Evolutionary conservation across 495 filamentous ascomycete genomes (phyloP).

Genomic region (Hyaloscypha finlandica): DNA sequence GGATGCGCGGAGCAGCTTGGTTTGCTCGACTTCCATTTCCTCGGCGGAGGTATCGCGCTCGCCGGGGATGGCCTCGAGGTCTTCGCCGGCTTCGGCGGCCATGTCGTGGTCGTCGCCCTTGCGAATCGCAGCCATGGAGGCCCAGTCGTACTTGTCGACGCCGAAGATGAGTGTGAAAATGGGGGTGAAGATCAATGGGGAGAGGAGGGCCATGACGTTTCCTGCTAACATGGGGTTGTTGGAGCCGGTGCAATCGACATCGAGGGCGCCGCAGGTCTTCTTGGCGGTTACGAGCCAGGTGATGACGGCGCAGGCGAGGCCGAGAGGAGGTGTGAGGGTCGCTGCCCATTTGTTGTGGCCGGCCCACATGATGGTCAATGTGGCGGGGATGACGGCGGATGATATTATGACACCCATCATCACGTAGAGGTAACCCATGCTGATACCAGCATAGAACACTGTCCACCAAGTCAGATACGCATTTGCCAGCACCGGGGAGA

Average conservation of each 20-base stretch:
- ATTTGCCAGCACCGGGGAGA: not conserved
- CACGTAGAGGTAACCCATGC: constrained; percentile 61
- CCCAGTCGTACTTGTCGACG: constrained; percentile 84
- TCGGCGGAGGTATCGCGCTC: constrained; percentile 14
- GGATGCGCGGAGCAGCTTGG: constrained; percentile 68
- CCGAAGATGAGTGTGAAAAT: constrained; percentile 64
- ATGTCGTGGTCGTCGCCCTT: constrained; percentile 59
- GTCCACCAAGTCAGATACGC: not conserved
- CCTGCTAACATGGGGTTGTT: constrained; percentile 92
- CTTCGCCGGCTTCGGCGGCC: constrained; percentile 35
- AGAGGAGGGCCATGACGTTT: constrained; percentile 75
- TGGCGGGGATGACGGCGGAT: constrained; percentile 32
- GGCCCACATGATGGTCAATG: constrained; percentile 31
- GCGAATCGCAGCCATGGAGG: constrained; percentile 81
- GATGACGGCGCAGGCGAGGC: constrained; percentile 72
- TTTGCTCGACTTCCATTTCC: constrained; percentile 24
- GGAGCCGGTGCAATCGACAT: constrained; percentile 73
- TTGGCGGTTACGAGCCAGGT: constrained; percentile 92
- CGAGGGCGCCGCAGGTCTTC: constrained; percentile 70
- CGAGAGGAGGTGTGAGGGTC: constrained; percentile 62
- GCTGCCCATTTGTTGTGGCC: constrained; percentile 32
- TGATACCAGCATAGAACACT: constrained; percentile 53
- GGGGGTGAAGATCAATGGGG: constrained; percentile 77
- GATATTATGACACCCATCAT: constrained; percentile 35
- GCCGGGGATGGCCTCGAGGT: constrained; percentile 31